phyloP scores from a whole-genome alignment of 495 filamentous ascomycete species.

The Neurospora sp. region DNA sequence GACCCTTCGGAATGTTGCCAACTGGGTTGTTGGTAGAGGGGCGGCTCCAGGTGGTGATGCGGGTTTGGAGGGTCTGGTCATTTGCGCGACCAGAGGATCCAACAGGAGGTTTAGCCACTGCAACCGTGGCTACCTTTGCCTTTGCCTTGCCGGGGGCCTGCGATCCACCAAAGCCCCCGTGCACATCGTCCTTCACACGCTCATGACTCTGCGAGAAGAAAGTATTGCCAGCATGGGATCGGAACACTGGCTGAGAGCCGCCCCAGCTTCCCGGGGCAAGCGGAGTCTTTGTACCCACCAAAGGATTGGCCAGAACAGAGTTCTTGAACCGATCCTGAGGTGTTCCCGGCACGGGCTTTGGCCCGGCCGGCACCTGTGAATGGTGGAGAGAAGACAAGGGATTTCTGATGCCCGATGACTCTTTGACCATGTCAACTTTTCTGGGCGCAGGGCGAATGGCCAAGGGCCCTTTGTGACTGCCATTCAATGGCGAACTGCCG shows the following conservation, averaged over 20 bases:
- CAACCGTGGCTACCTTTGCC: neutral
- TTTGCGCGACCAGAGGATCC: neutral
- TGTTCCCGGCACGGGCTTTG: neutral
- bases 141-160: neutral
- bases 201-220: neutral
- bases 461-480: neutral
- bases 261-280: neutral
- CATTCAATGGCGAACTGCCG: neutral
- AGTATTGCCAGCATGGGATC: neutral
- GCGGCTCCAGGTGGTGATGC: neutral
- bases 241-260: neutral
- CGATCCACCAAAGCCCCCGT: neutral
- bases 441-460: neutral
- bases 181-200: neutral
- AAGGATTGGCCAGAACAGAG: neutral
- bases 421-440: neutral
- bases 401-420: neutral
- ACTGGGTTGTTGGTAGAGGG: neutral
- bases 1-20: neutral
- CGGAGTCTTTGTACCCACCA: neutral
- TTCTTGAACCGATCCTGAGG: slow-evolving; percentile 8
- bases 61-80: neutral
- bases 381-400: neutral
- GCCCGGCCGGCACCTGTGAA: neutral
- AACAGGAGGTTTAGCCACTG: neutral